Percentiles rank a stretch among this genome's conserved stretches.
Conservation (phyloP, 2,329 filamentous ascomycete species). For the Colletotrichum godetiae region DNA sequence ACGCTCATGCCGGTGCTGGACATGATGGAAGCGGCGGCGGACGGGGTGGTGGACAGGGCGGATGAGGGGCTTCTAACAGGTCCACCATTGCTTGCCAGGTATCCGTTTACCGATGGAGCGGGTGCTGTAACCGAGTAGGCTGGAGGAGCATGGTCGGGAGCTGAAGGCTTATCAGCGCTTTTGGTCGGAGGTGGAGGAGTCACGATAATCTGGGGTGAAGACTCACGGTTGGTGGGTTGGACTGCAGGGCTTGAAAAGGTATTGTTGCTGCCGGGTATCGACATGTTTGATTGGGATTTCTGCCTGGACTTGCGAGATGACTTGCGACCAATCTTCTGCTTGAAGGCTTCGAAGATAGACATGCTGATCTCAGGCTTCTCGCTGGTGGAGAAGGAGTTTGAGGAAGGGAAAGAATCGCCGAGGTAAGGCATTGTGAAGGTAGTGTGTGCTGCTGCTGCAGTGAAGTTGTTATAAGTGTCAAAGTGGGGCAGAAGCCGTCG, state of each 20-base stretch:
- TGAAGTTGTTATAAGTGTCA: slow-evolving; percentile 13
- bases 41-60: slow-evolving; percentile 39
- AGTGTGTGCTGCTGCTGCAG: neutral
- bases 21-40: slow-evolving; percentile 26
- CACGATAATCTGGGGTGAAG: neutral
- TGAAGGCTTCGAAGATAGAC: slow-evolving; percentile 46
- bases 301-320: slow-evolving; percentile 21
- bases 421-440: slow-evolving; percentile 24
- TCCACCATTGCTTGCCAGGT: slow-evolving; percentile 13
- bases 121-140: slow-evolving; percentile 43
- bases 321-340: slow-evolving; percentile 47
- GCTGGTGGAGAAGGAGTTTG: neutral
- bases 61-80: slow-evolving; percentile 34
- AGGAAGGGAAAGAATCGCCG: neutral
- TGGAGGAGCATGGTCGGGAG: slow-evolving; percentile 46
- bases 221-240: slow-evolving; percentile 37
- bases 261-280: slow-evolving; percentile 27
- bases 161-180: slow-evolving; percentile 31
- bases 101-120: slow-evolving; percentile 12
- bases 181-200: neutral
- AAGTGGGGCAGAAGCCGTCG: neutral
- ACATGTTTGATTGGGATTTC: slow-evolving; percentile 30
- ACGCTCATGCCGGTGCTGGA: slow-evolving; percentile 42
- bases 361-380: slow-evolving; percentile 29
- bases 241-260: slow-evolving; percentile 34